These are phyloP conservation scores for Candida patagonica DNA, from an alignment of 805 yeast species.

Conservation along the genomic window DNA sequence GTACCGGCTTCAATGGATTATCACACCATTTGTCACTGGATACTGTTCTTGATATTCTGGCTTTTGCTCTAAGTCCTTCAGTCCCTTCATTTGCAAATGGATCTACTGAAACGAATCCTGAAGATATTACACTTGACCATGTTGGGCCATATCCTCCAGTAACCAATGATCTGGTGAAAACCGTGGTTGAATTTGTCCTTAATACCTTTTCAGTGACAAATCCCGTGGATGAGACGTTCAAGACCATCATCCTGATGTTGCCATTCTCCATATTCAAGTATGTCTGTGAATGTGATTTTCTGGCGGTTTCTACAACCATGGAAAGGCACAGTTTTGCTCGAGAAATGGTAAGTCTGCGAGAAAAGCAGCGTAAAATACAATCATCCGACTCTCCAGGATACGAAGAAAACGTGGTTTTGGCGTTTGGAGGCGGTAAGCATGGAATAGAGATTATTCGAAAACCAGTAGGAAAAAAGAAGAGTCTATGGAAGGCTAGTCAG, in stretches of 20 bases:
- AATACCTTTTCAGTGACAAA: slow-evolving; percentile 11
- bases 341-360: slow-evolving; percentile 21
- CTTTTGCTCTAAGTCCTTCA: slow-evolving; percentile 17
- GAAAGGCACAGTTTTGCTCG: slow-evolving; percentile 26
- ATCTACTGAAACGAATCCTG: neutral
- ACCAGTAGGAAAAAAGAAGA: slow-evolving; percentile 16
- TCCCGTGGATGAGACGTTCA: slow-evolving; percentile 12
- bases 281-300: slow-evolving; percentile 22
- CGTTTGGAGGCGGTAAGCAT: slow-evolving; percentile 28
- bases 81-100: slow-evolving; percentile 2
- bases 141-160: slow-evolving; percentile 27
- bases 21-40: slow-evolving; percentile 13
- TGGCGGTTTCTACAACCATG: slow-evolving; percentile 22
- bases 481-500: slow-evolving; percentile 18
- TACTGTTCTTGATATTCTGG: slow-evolving; percentile 16
- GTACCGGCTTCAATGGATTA: slow-evolving; percentile 18
- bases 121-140: slow-evolving; percentile 11
- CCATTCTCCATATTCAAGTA: slow-evolving; percentile 25
- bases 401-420: slow-evolving; percentile 29
- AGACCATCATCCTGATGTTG: slow-evolving; percentile 15
- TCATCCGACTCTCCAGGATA: slow-evolving; percentile 4
- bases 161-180: slow-evolving; percentile 19
- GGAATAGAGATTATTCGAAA: slow-evolving; percentile 24
- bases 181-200: slow-evolving; percentile 17
- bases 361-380: slow-evolving; percentile 13